A percentile compares a stretch with the other conserved stretches of the same genome.
These are phyloP conservation scores for Phlebiopsis flavidoalba DNA, from an alignment of 768 basidiomycete genomes.

Conservation along the genomic window DNA sequence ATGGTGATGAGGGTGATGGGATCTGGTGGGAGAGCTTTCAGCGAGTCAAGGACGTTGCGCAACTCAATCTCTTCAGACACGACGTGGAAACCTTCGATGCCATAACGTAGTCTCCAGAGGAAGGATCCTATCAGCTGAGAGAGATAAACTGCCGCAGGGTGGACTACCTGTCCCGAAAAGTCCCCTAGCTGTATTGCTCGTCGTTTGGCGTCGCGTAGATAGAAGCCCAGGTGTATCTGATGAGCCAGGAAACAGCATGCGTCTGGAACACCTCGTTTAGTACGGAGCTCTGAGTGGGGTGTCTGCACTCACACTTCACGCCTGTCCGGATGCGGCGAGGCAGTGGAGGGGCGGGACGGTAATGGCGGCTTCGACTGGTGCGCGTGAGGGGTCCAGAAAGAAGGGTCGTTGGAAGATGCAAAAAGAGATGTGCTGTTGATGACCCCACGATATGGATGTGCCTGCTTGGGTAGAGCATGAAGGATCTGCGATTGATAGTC, in stretches of 20 bases:
- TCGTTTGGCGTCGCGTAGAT: slow-evolving; percentile 16
- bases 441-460: background rate
- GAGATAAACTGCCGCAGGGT: slow-evolving; percentile 19
- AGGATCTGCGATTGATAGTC: background rate
- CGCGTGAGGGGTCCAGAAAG: background rate
- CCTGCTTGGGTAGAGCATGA: background rate
- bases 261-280: slow-evolving; percentile 7
- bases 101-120: slow-evolving; percentile 18
- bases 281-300: no score
- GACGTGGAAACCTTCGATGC: slow-evolving; percentile 3
- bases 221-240: slow-evolving; percentile 18
- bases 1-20: slow-evolving; percentile 17
- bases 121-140: slow-evolving; percentile 20
- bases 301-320: background rate
- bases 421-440: background rate
- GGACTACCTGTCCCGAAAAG: slow-evolving; percentile 16
- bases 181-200: slow-evolving; percentile 21
- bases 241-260: slow-evolving; percentile 19
- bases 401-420: background rate
- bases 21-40: slow-evolving; percentile 10
- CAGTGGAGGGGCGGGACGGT: background rate
- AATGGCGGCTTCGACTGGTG: background rate
- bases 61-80: slow-evolving; percentile 13
- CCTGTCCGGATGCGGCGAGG: background rate
- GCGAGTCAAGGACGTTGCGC: slow-evolving; percentile 6